phyloP scores from a whole-genome alignment of 768 basidiomycete genomes.

The Pleurotus tuber-regium region DNA sequence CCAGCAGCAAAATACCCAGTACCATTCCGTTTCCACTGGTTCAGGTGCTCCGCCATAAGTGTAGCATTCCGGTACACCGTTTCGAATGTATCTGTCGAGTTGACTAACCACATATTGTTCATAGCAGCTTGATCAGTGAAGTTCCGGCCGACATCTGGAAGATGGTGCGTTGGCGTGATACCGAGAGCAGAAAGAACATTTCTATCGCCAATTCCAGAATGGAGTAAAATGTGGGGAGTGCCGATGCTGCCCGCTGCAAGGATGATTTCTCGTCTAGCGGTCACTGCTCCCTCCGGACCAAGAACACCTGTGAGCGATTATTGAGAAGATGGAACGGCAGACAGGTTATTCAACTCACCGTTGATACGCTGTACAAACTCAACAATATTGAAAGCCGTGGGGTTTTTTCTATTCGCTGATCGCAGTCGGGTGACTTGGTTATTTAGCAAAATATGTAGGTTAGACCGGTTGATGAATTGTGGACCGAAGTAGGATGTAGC shows the following conservation, averaged over 20 bases:
- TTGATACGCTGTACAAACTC: constrained; percentile 14
- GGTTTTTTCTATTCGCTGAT: background rate
- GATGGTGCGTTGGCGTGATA: constrained; percentile 15
- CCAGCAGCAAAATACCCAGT: constrained; percentile 17
- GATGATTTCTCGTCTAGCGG: constrained; percentile 22
- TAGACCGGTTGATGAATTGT: constrained; percentile 20
- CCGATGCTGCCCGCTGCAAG: constrained; percentile 28
- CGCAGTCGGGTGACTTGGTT: constrained; percentile 16
- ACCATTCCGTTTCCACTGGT: constrained; percentile 16
- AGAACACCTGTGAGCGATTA: background rate
- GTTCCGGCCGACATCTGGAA: constrained; percentile 28
- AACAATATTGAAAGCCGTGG: constrained; percentile 15
- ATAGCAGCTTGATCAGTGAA: constrained; percentile 19
- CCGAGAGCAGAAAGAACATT: constrained; percentile 6
- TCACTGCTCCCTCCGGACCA: constrained; percentile 10
- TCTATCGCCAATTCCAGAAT: constrained; percentile 24
- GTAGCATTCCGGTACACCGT: constrained; percentile 13
- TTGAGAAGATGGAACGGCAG: background rate
- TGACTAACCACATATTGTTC: constrained; percentile 1
- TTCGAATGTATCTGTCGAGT: constrained; percentile 14
- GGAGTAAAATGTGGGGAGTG: constrained; percentile 22
- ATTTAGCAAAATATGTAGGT: constrained; percentile 22
- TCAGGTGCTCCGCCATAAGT: constrained; percentile 6
- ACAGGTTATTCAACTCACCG: background rate
- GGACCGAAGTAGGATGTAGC: constrained; percentile 24